Base-by-base conservation (phyloP, 305 asterid species). In the Rubia tinctorum region DNA sequence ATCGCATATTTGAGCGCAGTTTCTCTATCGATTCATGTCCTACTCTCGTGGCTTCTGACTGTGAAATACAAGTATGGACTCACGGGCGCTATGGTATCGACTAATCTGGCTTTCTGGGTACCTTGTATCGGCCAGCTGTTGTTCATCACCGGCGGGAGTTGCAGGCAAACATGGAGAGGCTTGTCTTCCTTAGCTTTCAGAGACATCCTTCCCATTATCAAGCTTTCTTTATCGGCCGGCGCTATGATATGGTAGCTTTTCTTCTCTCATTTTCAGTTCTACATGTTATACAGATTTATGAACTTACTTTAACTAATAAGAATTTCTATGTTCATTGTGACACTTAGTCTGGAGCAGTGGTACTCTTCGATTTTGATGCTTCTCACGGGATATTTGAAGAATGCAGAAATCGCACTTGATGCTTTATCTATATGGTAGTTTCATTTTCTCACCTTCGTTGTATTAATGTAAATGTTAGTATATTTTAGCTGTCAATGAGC, bases 141-240 rank as follows among this genome's bases (percentile, higher is more conserved):
- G 6, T 90, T 82, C 63, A 53, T 90, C 30, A 22, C 82, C 10
- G 55, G 44, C 0, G 92, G 95, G 75, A 90, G 91, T 30, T 90
- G 95, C 80, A 67, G 40, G 0, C 92, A 88, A 53, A 90, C 95
- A 2, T 90, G 96, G 95, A 84, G n/a, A 43, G 92, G 96, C 9
- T 84, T 90, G 65, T 66, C 91, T 0, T 62, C 72, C 9, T 75
- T 84, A 66, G 93, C 91, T 43, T 87, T 84, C 67, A 79, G 75
- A 67, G 95, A 90, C 81, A 88, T 88, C 45, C 75, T 85, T 86
- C 91, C 90, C 0, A 86, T 83, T 0, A 59, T 88, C 80, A 87
- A 76, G 85, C 92, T 90, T 58, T 90, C 96, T 20, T 75, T 88
- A 20, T 84, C 93, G 8, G 85, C 96, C 7, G 92, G 93, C 58